A percentile compares a stretch with the other conserved stretches of the same genome.
Conservation (phyloP, 2,329 filamentous ascomycete species). For the Exutisphaerella laricina region DNA sequence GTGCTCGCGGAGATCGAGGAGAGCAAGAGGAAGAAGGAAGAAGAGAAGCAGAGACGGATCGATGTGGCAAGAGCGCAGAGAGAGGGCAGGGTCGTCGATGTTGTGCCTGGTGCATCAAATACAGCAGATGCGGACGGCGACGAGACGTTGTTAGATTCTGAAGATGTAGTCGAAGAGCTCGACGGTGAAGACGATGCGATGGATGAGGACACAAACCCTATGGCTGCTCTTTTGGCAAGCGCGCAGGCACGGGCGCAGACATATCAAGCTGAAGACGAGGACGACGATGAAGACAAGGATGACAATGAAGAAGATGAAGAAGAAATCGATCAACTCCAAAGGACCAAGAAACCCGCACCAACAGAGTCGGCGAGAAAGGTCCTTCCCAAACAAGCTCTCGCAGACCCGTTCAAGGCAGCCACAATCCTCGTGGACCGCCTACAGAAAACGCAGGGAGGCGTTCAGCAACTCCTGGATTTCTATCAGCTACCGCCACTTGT, state of each 20-base stretch:
- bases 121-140: constrained; percentile 46
- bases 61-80: constrained; percentile 58
- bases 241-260: constrained; percentile 71
- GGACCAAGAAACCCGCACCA: constrained; percentile 4
- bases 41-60: constrained; percentile 65
- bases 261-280: constrained; percentile 55
- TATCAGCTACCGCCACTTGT: constrained; percentile 82
- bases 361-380: constrained; percentile 53
- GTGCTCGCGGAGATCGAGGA: constrained; percentile 93
- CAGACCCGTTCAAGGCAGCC: constrained; percentile 85
- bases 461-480: constrained; percentile 72
- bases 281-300: constrained; percentile 54
- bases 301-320: constrained; percentile 47
- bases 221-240: constrained; percentile 85
- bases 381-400: constrained; percentile 87
- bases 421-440: constrained; percentile 76
- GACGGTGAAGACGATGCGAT: constrained; percentile 50
- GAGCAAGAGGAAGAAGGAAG: constrained; percentile 70
- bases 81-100: constrained; percentile 32
- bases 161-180: constrained; percentile 41
- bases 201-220: constrained; percentile 67
- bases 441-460: constrained; percentile 64
- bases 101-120: constrained; percentile 47
- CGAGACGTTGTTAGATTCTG: constrained; percentile 40
- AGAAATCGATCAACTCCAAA: constrained; percentile 14